Conservation (phyloP, 495 filamentous ascomycete species). For the Ascobolus immersus region DNA sequence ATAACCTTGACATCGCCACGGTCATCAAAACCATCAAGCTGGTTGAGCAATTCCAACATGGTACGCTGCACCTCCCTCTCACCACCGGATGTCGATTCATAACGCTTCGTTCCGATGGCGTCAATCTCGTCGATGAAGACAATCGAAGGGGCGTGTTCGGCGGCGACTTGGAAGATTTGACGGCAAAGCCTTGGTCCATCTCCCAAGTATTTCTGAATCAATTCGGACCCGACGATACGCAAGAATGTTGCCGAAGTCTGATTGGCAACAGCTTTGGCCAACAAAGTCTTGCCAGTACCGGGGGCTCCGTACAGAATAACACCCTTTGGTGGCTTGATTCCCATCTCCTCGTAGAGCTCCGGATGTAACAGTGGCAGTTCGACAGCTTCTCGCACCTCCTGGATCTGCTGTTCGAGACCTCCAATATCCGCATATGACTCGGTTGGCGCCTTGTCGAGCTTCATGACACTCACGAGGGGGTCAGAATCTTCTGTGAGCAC, state of each 20-base stretch:
- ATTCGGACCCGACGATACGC: slow-evolving; percentile 86
- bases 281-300: slow-evolving; percentile 87
- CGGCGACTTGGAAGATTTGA: slow-evolving; percentile 93
- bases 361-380: slow-evolving; percentile 89
- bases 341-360: slow-evolving; percentile 98
- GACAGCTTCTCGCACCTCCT: slow-evolving; percentile 91
- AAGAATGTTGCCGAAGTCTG: slow-evolving; percentile 96
- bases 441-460: slow-evolving; percentile 94
- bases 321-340: slow-evolving; percentile 97
- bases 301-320: slow-evolving; percentile 97
- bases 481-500: slow-evolving; percentile 93
- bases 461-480: slow-evolving; percentile 94
- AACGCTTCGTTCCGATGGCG: slow-evolving; percentile 95
- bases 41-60: slow-evolving; percentile 95
- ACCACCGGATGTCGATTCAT: slow-evolving; percentile 88
- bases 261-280: slow-evolving; percentile 96
- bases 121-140: slow-evolving; percentile 99
- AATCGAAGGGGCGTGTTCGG: slow-evolving; percentile 87
- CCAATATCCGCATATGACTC: slow-evolving; percentile 98
- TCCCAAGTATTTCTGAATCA: slow-evolving; percentile 98
- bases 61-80: slow-evolving; percentile 95
- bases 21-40: slow-evolving; percentile 96
- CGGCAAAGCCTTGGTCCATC: slow-evolving; percentile 85
- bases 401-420: slow-evolving; percentile 81
- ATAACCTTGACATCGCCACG: slow-evolving; percentile 98